Base-by-base conservation (phyloP, 2,329 filamentous ascomycete species). In the Neopestalotiopsis clavispora region DNA sequence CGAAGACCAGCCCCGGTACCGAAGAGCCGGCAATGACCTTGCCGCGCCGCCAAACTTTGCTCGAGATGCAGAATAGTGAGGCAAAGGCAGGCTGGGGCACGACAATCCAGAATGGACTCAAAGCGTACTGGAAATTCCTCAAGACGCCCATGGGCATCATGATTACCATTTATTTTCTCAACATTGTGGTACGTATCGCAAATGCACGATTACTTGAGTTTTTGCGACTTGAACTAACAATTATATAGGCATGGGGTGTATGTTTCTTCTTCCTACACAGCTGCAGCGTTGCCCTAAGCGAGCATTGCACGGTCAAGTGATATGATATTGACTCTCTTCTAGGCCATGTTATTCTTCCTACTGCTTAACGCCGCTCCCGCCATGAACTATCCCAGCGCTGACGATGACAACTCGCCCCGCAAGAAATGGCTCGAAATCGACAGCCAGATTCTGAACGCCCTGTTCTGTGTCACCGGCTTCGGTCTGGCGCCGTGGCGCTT, bases 381-480 rank as follows among this genome's bases (percentile, higher is more conserved):
- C 13, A 67, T 67, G 67, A 68, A 49, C 63, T 65, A n/a, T 34
- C 64, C 10, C 3, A 58, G 23, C 89, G 94, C n/a, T 85, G 92
- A 23, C 32, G 64, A 66, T 30, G 49, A 57, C 32, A 66, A 66
- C 32, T 66, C 64, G 3, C 49, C 64, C 4, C 20, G 64, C 12
- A 66, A 66, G 45, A 90, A 90, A 69, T 97, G 94, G 94, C 89
- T 97, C 72, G 94, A 97, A 80, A 91, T 89, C 74, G 92, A 94
- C 78, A 93, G 91, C 1, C 94, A 97, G 77, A 92, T 97, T 69
- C 82, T 95, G 28, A 97, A 94, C 75, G 92, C 87, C 0, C 87
- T 97, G 1, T 97, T 97, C 85, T 96, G 93, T 79, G 90, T 97
- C 6, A 95, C 94, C 1, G 94, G 91, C 1, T 95, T 97, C 72